Conservation (phyloP, 2,329 filamentous ascomycete species). For the Exophiala calicioides region DNA sequence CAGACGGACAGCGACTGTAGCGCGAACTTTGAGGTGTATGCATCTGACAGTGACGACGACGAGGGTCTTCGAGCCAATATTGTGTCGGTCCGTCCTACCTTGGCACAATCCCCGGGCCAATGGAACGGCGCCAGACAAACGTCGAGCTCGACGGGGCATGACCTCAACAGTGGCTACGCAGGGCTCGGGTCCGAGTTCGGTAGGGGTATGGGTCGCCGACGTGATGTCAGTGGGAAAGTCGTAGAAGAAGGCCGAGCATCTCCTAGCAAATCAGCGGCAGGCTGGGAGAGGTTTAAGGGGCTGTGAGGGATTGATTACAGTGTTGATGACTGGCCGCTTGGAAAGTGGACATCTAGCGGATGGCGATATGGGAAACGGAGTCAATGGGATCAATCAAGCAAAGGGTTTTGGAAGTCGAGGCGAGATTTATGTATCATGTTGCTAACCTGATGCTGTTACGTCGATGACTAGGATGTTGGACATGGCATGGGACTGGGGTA, state of each 20-base stretch:
- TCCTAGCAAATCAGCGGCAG: slow-evolving; percentile 34
- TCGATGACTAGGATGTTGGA: no score
- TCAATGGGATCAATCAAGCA: no score
- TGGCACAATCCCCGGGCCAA: slow-evolving; percentile 25
- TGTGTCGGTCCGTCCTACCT: slow-evolving; percentile 28
- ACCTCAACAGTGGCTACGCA: slow-evolving; percentile 29
- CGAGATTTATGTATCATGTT: no score
- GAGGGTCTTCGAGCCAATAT: slow-evolving; percentile 18
- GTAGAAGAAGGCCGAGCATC: slow-evolving; percentile 47
- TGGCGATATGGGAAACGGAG: no score
- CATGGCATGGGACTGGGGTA: no score
- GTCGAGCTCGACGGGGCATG: slow-evolving; percentile 30
- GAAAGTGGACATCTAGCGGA: no score
- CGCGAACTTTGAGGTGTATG: slow-evolving; percentile 30
- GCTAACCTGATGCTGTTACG: no score
- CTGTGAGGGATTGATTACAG: slow-evolving; percentile 34
- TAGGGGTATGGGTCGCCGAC: slow-evolving; percentile 45
- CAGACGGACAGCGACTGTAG: slow-evolving; percentile 29
- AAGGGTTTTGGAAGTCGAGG: no score
- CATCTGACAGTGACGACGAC: slow-evolving; percentile 19
- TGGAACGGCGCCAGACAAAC: slow-evolving; percentile 26
- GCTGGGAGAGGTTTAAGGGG: slow-evolving; percentile 50
- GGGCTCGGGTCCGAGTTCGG: slow-evolving; percentile 32
- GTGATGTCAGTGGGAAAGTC: slow-evolving; percentile 50
- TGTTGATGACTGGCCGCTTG: background rate